Conservation (phyloP, 164 flowering plant species). For the Aristolochia fimbriata region DNA sequence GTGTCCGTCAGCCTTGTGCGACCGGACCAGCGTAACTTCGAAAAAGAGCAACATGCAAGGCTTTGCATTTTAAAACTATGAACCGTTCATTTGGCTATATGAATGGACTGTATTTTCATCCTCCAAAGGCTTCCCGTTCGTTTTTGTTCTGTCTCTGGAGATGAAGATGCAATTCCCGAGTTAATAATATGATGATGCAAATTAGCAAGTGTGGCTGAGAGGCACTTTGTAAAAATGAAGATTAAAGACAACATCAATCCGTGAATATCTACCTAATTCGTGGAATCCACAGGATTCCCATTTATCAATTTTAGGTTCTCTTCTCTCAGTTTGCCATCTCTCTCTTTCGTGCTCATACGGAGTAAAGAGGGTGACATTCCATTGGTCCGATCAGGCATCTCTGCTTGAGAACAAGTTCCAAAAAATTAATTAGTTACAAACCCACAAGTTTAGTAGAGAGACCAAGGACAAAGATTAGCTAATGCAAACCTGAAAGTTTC, state of each 20-base stretch:
- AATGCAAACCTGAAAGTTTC: conserved; percentile 54
- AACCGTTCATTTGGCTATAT: conserved; percentile 48
- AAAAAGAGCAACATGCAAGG: no score
- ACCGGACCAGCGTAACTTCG: conserved; percentile 6
- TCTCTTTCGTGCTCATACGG: conserved; percentile 61
- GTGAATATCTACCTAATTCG: conserved; percentile 63
- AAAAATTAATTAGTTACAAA: not conserved
- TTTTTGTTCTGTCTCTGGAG: conserved; percentile 65
- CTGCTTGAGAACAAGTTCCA: conserved; percentile 26
- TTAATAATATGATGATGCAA: not conserved
- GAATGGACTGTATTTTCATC: conserved; percentile 42
- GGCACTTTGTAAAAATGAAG: no score
- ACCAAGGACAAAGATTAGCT: conserved; percentile 1
- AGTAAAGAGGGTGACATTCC: conserved; percentile 34
- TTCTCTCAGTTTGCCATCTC: conserved; percentile 57
- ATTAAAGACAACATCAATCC: not conserved
- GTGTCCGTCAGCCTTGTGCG: no score
- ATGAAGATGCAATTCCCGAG: no score
- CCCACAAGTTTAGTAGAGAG: not conserved
- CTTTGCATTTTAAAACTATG: no score
- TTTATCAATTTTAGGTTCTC: conserved; percentile 75
- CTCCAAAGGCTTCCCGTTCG: conserved; percentile 67
- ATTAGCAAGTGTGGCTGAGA: no score
- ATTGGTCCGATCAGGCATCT: conserved; percentile 65
- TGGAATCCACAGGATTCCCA: conserved; percentile 70